phyloP scores from a whole-genome alignment of 139 green algal species.

The Chlamydomonas sp. region DNA sequence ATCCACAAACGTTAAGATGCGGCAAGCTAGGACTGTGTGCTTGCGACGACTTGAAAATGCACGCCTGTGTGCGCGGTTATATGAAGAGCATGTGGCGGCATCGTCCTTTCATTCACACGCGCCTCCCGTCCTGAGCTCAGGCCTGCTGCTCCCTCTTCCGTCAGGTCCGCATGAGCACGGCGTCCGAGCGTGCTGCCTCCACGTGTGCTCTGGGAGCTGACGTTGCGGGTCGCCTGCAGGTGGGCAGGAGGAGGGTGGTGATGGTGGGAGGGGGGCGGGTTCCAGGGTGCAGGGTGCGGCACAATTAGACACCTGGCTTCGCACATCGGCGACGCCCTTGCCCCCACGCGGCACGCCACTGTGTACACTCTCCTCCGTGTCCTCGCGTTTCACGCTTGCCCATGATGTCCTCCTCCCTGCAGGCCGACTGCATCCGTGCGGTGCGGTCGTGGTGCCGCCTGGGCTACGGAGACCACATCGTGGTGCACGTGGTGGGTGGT shows the following conservation, averaged over 20 bases:
- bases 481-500: slow-evolving; percentile 25
- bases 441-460: slow-evolving; percentile 31
- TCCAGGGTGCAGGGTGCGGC: neutral
- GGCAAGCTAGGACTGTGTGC: no score
- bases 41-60: no score
- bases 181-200: neutral
- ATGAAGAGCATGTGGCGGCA: no score
- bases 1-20: no score
- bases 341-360: no score
- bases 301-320: neutral
- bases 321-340: no score
- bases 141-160: no score
- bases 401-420: neutral
- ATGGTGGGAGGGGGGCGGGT: neutral
- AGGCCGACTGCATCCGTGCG: slow-evolving; percentile 39
- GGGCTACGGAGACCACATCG: slow-evolving; percentile 20
- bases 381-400: neutral
- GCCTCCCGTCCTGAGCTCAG: no score
- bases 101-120: no score
- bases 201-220: neutral
- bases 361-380: no score
- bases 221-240: slow-evolving; percentile 21
- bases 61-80: no score
- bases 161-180: slow-evolving; percentile 23
- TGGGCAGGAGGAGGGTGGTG: neutral